Base-by-base conservation (phyloP, 805 yeast genomes). In the Teunomyces lycoperdinae region DNA sequence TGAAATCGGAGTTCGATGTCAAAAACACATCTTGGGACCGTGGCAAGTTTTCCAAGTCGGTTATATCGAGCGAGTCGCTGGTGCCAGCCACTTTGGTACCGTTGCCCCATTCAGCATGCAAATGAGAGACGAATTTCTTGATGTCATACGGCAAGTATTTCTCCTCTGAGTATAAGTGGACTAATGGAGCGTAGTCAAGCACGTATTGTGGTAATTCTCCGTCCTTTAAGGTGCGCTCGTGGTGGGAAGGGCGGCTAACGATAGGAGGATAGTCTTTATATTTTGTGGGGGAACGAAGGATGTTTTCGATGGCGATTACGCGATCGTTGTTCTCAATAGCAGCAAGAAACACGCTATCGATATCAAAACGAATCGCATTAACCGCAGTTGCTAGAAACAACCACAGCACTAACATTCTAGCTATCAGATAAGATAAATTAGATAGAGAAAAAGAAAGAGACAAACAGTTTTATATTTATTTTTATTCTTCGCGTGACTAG, bases 121-220 rank as follows among this genome's bases (percentile, higher is more conserved):
- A 87, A 60, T 88, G 79, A 5, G 69, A 67, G 5, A 88, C 90
- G 62, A 67, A 92, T 16, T 85, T 79, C 27, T 73, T 77, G 34
- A 90, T 76, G 58, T 89, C 95, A 57, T 89, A 89, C 0, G 99
- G 96, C 55, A 86, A 71, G 61, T 91, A 92, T 46, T 73, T 67
- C 58, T 92, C 99, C 61, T 92, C 99, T 1, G 95, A 83, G 68
- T 92, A 91, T 9, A 92, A 71, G 60, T 89, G 88, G 2, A 92
- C 91, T 45, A 84, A 68, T 0, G 99, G 98, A 3, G 87, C 80
- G 60, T 77, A 75, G 39, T 85, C 84, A 2, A 80, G 53, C 1
- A 83, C 85, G 63, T 80, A 87, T 6, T 62, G 61, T 0, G 94
- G 95, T 2, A 87, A 74, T 44, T 79, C 81, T 0, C 88, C 87